Base-by-base conservation (phyloP, 1,139 yeast species). In the Zygosaccharomyces pseudobailii region DNA sequence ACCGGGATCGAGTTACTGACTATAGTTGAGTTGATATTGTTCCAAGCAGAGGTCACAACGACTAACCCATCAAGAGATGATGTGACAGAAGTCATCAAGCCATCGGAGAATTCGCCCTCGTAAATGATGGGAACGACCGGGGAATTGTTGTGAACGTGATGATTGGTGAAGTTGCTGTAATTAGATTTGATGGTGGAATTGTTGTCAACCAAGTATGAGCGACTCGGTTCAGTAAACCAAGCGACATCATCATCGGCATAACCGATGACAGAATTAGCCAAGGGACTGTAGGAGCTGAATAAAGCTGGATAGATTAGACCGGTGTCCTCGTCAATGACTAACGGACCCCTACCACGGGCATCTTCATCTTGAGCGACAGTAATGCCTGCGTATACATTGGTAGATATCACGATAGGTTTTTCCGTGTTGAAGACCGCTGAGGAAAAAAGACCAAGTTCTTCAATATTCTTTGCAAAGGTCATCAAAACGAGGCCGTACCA, bases 371-470 rank as follows among this genome's bases (percentile, higher is more conserved):
- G 51, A 23, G 65, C 65, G 21, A 62, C 66, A 24, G 48, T 24
- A n/a, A 55, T 34, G 34, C 58, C 66, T 23, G 53, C 44, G n/a
- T 46, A 43, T 4, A 50, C 50, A 45, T 58, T 57, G 17, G 54
- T 54, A 38, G 57, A 42, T 42, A 62, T 56, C 22, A 62, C 61
- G 35, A 62, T 52, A 41, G 63, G 55, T 47, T 57, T 56, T 34
- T 53, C 46, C 25, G 58, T 48, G 52, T 59, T 55, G 30, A 57
- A 50, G 34, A 61, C 52, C 21, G 59, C 43, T 27, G 61, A 52
- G 40, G 61, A 48, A 49, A 61, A 62, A 60, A 62, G 62, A 34
- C 64, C 59, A 35, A 62, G 51, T 34, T 58, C 46, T 47, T 59
- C 66, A 33, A 62, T 38, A 13, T 62, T 53, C 27, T 51, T 51